These are phyloP conservation scores for Aureobasidium sp. DNA, from an alignment of 2,329 filamentous ascomycete species.

Conservation along the genomic window DNA sequence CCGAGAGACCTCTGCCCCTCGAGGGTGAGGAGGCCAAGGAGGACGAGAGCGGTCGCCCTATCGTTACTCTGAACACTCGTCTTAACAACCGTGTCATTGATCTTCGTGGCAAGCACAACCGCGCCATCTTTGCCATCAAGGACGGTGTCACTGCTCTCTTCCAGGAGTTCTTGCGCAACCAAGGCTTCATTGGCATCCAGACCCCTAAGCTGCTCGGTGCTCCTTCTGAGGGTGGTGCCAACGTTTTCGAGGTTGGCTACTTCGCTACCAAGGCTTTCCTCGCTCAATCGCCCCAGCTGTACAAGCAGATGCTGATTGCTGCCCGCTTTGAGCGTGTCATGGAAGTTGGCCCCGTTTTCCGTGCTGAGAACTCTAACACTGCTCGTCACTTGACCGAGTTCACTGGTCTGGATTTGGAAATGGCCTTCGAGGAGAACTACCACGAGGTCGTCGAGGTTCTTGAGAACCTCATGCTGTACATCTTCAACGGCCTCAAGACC, in stretches of 20 bases:
- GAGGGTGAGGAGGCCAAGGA: constrained; percentile 42
- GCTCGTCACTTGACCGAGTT: constrained; percentile 83
- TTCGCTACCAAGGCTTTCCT: constrained; percentile 77
- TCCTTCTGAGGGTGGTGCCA: constrained; percentile 84
- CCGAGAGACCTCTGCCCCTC: constrained; percentile 40
- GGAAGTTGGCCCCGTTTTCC: constrained; percentile 72
- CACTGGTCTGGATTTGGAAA: constrained; percentile 80
- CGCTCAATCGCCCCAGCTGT: constrained; percentile 75
- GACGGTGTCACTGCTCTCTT: constrained; percentile 62
- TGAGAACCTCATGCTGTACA: constrained; percentile 66
- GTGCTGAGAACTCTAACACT: constrained; percentile 80
- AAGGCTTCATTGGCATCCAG: constrained; percentile 75
- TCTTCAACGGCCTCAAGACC: constrained; percentile 65
- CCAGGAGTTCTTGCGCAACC: constrained; percentile 65
- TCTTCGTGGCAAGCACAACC: constrained; percentile 82
- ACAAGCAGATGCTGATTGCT: constrained; percentile 81
- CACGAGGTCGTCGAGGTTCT: constrained; percentile 65
- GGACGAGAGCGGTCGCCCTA: constrained; percentile 50
- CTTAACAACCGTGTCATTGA: constrained; percentile 91
- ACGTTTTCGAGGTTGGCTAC: constrained; percentile 85
- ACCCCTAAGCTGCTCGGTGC: constrained; percentile 84
- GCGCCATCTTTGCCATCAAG: constrained; percentile 71
- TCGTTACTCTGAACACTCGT: constrained; percentile 74
- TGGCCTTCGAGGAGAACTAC: constrained; percentile 76
- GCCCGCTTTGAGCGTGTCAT: constrained; percentile 70